These are phyloP conservation scores for Penicillium hesseltinei DNA, from an alignment of 2,329 filamentous ascomycete genomes.

Conservation along the genomic window DNA sequence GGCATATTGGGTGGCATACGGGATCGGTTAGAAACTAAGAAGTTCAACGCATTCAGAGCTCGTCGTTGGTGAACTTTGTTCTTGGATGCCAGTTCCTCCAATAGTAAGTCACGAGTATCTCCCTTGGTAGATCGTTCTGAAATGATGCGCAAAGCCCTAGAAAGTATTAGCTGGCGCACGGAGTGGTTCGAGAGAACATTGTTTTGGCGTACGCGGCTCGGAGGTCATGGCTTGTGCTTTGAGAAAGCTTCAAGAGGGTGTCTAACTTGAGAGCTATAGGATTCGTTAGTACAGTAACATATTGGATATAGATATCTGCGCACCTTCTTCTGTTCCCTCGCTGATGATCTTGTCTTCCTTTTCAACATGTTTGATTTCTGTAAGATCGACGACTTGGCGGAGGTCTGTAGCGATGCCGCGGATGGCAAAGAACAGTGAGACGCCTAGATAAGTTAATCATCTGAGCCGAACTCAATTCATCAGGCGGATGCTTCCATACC, in stretches of 20 bases:
- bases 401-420: conserved; percentile 57
- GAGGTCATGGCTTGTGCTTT: conserved; percentile 71
- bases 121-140: conserved; percentile 46
- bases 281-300: conserved; percentile 17
- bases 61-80: conserved; percentile 38
- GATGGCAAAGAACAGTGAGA: conserved; percentile 50
- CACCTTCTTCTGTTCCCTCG: conserved; percentile 69
- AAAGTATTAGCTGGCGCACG: conserved; percentile 53
- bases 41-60: conserved; percentile 45
- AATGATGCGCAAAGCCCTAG: conserved; percentile 50
- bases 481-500: conserved; percentile 23
- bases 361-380: conserved; percentile 63
- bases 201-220: conserved; percentile 62
- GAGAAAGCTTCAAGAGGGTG: conserved; percentile 66
- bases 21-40: conserved; percentile 42
- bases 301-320: background rate
- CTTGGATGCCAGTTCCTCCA: conserved; percentile 43
- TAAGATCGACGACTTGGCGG: conserved; percentile 39
- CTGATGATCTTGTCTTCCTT: conserved; percentile 71
- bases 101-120: conserved; percentile 39
- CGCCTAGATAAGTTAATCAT: conserved; percentile 27
- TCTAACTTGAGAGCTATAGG: conserved; percentile 56
- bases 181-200: background rate
- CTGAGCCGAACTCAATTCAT: accelerated
- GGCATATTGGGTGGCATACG: conserved; percentile 27